Percentiles rank a stretch among this genome's conserved stretches.
These are phyloP conservation scores for Candida krabiensis DNA, from an alignment of 805 yeast genomes.

Conservation along the genomic window DNA sequence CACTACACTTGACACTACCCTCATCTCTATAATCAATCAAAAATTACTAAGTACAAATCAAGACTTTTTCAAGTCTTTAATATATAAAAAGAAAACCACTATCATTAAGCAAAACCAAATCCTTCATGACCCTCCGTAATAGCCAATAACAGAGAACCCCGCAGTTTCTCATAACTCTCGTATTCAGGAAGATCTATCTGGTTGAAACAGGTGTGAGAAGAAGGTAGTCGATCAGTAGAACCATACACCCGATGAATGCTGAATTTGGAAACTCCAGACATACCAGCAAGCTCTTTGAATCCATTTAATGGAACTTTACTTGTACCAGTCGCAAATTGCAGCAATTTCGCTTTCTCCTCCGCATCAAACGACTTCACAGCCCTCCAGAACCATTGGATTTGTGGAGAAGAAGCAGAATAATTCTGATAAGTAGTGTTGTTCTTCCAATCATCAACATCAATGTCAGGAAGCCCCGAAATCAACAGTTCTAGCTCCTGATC, in stretches of 20 bases:
- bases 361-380: slow-evolving; percentile 92
- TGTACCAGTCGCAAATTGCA: slow-evolving; percentile 97
- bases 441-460: slow-evolving; percentile 95
- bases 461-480: slow-evolving; percentile 93
- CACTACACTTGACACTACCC: no score
- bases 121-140: slow-evolving; percentile 96
- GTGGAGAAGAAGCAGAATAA: slow-evolving; percentile 79
- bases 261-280: slow-evolving; percentile 81
- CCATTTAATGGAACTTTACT: slow-evolving; percentile 95
- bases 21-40: no score
- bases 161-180: slow-evolving; percentile 79
- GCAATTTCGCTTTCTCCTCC: slow-evolving; percentile 89
- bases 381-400: slow-evolving; percentile 97
- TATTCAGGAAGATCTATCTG: slow-evolving; percentile 93
- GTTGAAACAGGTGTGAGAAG: slow-evolving; percentile 96
- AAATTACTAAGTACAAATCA: no score
- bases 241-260: slow-evolving; percentile 90
- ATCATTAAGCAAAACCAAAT: slow-evolving; percentile 72
- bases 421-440: slow-evolving; percentile 78
- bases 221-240: slow-evolving; percentile 80
- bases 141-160: slow-evolving; percentile 79
- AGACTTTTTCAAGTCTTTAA: not conserved
- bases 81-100: not conserved
- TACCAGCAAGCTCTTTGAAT: slow-evolving; percentile 85
- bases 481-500: slow-evolving; percentile 93